phyloP scores from a whole-genome alignment of 768 basidiomycete genomes.

The Pisolithus sp. region DNA sequence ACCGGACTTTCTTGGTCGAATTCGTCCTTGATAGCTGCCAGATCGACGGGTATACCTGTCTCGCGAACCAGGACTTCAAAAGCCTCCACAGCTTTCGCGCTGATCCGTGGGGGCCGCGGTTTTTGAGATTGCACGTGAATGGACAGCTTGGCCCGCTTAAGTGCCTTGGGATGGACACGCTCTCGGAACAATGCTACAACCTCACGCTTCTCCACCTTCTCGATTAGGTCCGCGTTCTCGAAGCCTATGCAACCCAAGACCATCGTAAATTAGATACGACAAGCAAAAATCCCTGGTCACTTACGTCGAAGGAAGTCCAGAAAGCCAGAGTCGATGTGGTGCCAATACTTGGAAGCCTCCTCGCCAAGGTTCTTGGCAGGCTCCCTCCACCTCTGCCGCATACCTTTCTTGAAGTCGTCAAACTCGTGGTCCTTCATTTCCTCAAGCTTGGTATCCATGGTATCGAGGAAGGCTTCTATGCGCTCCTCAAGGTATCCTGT shows the following conservation, averaged over 20 bases:
- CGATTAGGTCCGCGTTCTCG: constrained; percentile 63
- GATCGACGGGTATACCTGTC: constrained; percentile 43
- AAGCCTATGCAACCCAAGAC: constrained; percentile 39
- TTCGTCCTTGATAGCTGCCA: constrained; percentile 44
- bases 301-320: constrained; percentile 82
- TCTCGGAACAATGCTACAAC: constrained; percentile 63
- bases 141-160: constrained; percentile 74
- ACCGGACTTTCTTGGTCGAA: constrained; percentile 52
- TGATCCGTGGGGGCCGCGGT: constrained; percentile 53
- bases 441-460: constrained; percentile 61
- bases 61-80: constrained; percentile 50
- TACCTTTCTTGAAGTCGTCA: constrained; percentile 64
- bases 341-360: constrained; percentile 66
- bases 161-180: constrained; percentile 63
- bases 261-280: not conserved
- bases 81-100: constrained; percentile 52
- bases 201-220: constrained; percentile 65
- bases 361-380: constrained; percentile 83
- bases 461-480: constrained; percentile 80
- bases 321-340: constrained; percentile 70
- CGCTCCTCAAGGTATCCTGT: constrained; percentile 79
- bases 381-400: constrained; percentile 80
- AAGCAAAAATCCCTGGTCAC: constrained; percentile 22
- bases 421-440: constrained; percentile 71
- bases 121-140: constrained; percentile 75